Conservation (phyloP, 495 filamentous ascomycete genomes). For the Aspergillus kassunensis region DNA sequence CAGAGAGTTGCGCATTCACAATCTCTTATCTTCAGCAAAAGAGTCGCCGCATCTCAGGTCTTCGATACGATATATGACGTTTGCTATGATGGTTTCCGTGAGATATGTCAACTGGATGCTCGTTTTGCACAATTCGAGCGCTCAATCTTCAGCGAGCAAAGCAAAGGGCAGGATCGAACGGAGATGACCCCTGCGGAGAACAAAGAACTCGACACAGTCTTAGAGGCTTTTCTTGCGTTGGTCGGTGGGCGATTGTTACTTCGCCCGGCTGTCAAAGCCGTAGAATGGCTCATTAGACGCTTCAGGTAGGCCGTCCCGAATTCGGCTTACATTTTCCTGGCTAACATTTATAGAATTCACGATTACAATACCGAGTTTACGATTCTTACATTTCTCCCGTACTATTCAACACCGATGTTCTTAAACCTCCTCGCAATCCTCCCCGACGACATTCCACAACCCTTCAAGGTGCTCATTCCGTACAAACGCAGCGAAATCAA, state of each 20-base stretch:
- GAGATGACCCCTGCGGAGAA: slow-evolving; percentile 82
- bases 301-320: slow-evolving; percentile 63
- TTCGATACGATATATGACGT: slow-evolving; percentile 84
- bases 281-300: slow-evolving; percentile 90
- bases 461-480: slow-evolving; percentile 80
- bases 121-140: slow-evolving; percentile 66
- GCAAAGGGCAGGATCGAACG: slow-evolving; percentile 77
- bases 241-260: slow-evolving; percentile 71
- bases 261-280: slow-evolving; percentile 78
- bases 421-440: slow-evolving; percentile 77
- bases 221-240: slow-evolving; percentile 78
- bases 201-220: slow-evolving; percentile 65
- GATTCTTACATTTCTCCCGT: slow-evolving; percentile 87
- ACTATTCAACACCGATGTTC: slow-evolving; percentile 79
- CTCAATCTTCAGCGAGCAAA: slow-evolving; percentile 85
- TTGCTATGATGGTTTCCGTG: slow-evolving; percentile 82
- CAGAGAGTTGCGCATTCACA: slow-evolving; percentile 85
- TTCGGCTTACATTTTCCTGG: slow-evolving; percentile 1
- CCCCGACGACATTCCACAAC: slow-evolving; percentile 62
- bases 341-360: slow-evolving; percentile 64
- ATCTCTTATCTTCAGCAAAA: slow-evolving; percentile 83
- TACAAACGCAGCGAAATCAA: slow-evolving; percentile 71
- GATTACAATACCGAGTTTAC: slow-evolving; percentile 79
- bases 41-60: slow-evolving; percentile 75
- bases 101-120: slow-evolving; percentile 79